Conservation (phyloP, 2,329 filamentous ascomycete genomes). For the Zelopaecilomyces penicillatus region DNA sequence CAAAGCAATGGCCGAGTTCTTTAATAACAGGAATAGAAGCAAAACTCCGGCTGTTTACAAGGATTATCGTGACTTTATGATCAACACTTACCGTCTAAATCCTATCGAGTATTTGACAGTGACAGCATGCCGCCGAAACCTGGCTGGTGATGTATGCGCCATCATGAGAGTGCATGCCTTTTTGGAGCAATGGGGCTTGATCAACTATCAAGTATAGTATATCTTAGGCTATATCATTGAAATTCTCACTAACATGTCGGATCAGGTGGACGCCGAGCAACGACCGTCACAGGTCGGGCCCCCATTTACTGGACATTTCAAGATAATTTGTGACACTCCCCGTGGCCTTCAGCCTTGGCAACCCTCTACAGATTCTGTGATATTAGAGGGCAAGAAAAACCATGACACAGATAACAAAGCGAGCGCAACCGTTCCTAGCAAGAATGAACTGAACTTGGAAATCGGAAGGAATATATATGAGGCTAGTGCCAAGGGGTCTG, state of each 20-base stretch:
- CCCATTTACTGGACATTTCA: conserved; percentile 95
- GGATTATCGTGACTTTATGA: conserved; percentile 99
- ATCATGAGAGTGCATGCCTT: conserved; percentile 99
- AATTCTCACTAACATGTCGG: background rate
- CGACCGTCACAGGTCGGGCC: conserved; percentile 91
- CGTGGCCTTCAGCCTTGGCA: conserved; percentile 93
- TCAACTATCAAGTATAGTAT: conserved; percentile 83
- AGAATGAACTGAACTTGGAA: conserved; percentile 82
- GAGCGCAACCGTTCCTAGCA: conserved; percentile 55
- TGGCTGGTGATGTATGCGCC: conserved; percentile 94
- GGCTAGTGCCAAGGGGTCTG: conserved; percentile 66
- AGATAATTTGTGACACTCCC: conserved; percentile 90
- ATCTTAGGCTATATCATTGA: background rate
- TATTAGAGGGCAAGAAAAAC: conserved; percentile 52
- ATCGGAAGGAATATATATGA: conserved; percentile 95
- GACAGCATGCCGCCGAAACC: conserved; percentile 86
- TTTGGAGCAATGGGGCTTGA: conserved; percentile 95
- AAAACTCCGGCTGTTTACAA: conserved; percentile 97
- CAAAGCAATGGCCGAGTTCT: conserved; percentile 94
- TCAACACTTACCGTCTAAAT: conserved; percentile 96
- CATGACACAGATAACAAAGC: conserved; percentile 67
- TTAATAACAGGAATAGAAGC: conserved; percentile 96
- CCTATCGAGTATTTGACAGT: conserved; percentile 95
- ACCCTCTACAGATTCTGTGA: conserved; percentile 67
- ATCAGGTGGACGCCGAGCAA: conserved; percentile 88